phyloP scores from a whole-genome alignment of 225 moss, liverwort and hornwort species.

The Physcomitrium patens region DNA sequence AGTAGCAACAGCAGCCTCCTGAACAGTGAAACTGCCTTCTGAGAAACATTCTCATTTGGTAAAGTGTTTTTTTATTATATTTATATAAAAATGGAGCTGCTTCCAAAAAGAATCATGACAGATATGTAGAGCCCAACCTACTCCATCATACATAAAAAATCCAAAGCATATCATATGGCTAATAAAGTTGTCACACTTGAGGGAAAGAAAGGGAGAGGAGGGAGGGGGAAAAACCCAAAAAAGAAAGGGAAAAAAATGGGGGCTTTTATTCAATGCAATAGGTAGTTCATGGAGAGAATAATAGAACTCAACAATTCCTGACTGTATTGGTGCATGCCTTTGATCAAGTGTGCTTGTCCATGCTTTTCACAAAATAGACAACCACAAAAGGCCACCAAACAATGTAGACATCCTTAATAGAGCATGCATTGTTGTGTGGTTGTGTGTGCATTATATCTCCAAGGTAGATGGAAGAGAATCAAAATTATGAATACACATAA shows the following conservation, averaged over 20 bases:
- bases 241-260: conserved; percentile 4
- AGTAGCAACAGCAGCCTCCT: too few relatives aligned
- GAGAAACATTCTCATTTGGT: neutral
- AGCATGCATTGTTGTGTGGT: neutral
- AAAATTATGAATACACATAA: too few relatives aligned
- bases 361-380: conserved; percentile 23
- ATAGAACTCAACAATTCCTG: neutral
- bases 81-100: neutral
- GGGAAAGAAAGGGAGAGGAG: too few relatives aligned
- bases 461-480: too few relatives aligned
- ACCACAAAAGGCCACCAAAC: conserved; percentile 13
- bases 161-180: neutral
- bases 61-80: neutral
- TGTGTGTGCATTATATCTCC: neutral
- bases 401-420: conserved; percentile 8
- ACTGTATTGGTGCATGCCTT: conserved; percentile 23
- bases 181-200: neutral
- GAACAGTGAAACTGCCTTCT: too few relatives aligned
- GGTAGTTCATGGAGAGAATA: conserved; percentile 27
- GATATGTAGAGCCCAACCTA: conserved; percentile 20
- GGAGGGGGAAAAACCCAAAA: too few relatives aligned
- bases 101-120: conserved; percentile 23
- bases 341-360: conserved; percentile 9
- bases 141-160: conserved; percentile 1
- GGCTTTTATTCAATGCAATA: conserved; percentile 40